Conservation (phyloP, 73 alveolate species). For the Urostyla sp. region DNA sequence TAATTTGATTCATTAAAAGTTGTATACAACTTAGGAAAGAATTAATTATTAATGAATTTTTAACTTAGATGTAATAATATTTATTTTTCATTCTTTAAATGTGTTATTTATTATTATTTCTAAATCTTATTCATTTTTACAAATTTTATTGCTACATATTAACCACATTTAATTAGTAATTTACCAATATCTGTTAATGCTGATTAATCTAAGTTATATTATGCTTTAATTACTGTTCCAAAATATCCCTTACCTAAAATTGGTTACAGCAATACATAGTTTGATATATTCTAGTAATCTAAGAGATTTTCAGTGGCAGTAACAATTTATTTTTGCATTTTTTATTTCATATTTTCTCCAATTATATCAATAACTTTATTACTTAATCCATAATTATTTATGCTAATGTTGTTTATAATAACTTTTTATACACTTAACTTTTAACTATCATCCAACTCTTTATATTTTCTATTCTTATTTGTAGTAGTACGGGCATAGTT, state of each 20-base stretch:
- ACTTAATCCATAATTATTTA: no score
- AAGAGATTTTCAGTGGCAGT: not conserved
- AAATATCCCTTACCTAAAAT: slow-evolving; percentile 17
- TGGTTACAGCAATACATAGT: no score
- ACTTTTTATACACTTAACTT: no score
- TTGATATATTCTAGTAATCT: not conserved
- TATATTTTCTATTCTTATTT: no score
- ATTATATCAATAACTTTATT: no score
- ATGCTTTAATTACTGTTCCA: slow-evolving; percentile 27
- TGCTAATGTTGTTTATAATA: no score
- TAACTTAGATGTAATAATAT: not conserved
- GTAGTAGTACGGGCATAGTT: no score
- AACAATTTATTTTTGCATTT: not conserved
- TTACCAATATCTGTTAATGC: not conserved
- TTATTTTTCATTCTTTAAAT: slow-evolving; percentile 3
- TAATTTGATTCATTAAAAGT: not conserved
- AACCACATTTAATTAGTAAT: not conserved
- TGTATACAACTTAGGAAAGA: slow-evolving; percentile 17
- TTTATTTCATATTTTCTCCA: not conserved
- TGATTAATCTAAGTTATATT: not conserved
- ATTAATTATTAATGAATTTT: not conserved
- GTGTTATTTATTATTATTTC: not conserved
- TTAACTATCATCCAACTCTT: no score
- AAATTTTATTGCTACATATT: slow-evolving; percentile 28
- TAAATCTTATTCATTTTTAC: not conserved